These are phyloP conservation scores for Paecilomyces variotii DNA, from an alignment of 2,329 filamentous ascomycete species.

Conservation along the genomic window DNA sequence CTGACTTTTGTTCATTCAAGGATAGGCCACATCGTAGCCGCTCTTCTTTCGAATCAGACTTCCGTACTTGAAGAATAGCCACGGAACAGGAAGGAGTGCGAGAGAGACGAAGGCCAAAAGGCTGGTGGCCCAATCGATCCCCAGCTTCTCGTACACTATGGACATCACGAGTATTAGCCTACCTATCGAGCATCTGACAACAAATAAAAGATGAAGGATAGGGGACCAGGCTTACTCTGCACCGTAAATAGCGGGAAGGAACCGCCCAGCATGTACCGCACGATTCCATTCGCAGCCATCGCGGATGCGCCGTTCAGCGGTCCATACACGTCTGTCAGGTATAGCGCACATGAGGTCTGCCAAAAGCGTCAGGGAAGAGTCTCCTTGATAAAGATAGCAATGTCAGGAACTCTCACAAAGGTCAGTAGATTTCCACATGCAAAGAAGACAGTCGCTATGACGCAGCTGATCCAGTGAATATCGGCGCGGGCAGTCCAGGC, in stretches of 20 bases:
- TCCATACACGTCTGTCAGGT: slow-evolving; percentile 22
- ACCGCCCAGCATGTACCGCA: slow-evolving; percentile 24
- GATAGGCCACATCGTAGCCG: background rate
- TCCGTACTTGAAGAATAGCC: slow-evolving; percentile 42
- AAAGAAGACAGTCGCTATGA: slow-evolving; percentile 16
- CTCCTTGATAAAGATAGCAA: background rate
- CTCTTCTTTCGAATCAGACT: slow-evolving; percentile 5
- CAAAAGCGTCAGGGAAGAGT: background rate
- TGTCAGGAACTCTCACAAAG: slow-evolving; percentile 37
- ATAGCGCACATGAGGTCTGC: slow-evolving; percentile 22
- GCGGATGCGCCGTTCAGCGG: slow-evolving; percentile 19
- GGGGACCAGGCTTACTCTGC: slow-evolving; percentile 9
- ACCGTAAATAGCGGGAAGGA: slow-evolving; percentile 30
- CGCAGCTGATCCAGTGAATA: slow-evolving; percentile 33
- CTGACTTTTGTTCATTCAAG: background rate
- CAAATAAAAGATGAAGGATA: background rate
- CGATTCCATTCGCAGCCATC: slow-evolving; percentile 25
- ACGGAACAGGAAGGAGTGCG: slow-evolving; percentile 35
- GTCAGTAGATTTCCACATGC: slow-evolving; percentile 20
- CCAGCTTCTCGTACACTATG: slow-evolving; percentile 52
- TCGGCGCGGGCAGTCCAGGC: slow-evolving; percentile 36
- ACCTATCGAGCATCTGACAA: slow-evolving; percentile 1
- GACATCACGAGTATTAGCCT: background rate
- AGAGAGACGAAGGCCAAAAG: slow-evolving; percentile 49
- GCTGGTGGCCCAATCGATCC: slow-evolving; percentile 52